A percentile compares a stretch with the other conserved stretches of the same genome.
Conservation (phyloP, 2,329 filamentous ascomycete genomes). For the Davidsoniella australis region DNA sequence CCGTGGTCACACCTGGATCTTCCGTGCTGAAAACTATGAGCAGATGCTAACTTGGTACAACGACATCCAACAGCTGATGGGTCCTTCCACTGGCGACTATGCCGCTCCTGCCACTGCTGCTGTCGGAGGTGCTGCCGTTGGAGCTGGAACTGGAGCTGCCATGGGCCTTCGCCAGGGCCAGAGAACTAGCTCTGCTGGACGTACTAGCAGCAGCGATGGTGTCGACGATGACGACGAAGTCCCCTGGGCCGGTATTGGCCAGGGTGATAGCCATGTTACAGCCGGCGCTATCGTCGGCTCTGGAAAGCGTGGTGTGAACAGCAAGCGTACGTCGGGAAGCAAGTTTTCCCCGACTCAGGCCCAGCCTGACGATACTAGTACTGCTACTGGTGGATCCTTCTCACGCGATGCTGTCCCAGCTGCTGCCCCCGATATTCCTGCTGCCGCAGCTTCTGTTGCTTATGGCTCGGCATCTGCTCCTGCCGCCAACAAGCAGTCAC, state of each 20-base stretch:
- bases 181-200: neutral
- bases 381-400: neutral
- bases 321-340: neutral
- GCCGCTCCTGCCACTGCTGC: neutral
- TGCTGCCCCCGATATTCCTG: neutral
- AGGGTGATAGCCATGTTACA: neutral
- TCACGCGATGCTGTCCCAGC: neutral
- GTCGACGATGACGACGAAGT: constrained; percentile 50
- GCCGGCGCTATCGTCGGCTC: neutral
- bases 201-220: constrained; percentile 50
- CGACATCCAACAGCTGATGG: constrained; percentile 77
- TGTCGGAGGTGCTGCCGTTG: neutral
- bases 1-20: constrained; percentile 58
- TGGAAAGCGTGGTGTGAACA: neutral
- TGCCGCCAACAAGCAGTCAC: neutral
- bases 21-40: constrained; percentile 59
- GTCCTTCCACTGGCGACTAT: constrained; percentile 21
- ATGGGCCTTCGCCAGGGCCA: neutral
- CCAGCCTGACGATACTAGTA: neutral
- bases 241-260: constrained; percentile 3
- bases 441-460: neutral
- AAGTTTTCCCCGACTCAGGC: neutral
- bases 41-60: constrained; percentile 97
- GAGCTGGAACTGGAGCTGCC: neutral
- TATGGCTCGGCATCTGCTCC: neutral